A percentile compares a stretch with the other conserved stretches of the same genome.
phyloP scores from a whole-genome alignment of 257 asterid species.

The Salvia rosmarinus region DNA sequence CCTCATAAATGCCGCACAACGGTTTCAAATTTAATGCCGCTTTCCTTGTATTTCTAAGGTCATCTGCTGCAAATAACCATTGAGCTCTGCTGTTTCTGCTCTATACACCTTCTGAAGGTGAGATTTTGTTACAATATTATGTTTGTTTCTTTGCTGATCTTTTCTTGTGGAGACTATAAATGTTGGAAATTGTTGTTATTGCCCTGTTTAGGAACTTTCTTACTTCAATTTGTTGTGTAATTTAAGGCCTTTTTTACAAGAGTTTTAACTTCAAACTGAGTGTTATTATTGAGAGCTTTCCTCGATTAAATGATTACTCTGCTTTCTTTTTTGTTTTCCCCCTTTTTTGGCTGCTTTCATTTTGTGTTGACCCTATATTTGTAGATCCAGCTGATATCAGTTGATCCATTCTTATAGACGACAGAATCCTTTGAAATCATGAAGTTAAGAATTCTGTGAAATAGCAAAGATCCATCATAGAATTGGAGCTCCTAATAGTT shows the following conservation, averaged over 20 bases:
- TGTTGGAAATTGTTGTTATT: not conserved
- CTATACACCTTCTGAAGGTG: not conserved
- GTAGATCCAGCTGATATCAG: slow-evolving; percentile 20
- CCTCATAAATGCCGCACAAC: slow-evolving; percentile 38
- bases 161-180: not conserved
- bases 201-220: not conserved
- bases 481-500: not conserved
- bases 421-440: not conserved
- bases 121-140: not conserved
- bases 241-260: not conserved
- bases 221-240: not conserved
- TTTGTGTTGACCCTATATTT: not conserved
- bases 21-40: slow-evolving; percentile 31
- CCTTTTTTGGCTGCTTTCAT: not conserved
- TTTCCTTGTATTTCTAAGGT: not conserved
- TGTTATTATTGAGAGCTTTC: not conserved
- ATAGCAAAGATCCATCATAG: not conserved
- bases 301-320: not conserved
- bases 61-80: slow-evolving; percentile 24
- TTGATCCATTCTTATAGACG: not conserved
- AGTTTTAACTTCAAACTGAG: not conserved
- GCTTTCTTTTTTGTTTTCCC: not conserved
- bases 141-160: not conserved
- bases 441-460: not conserved
- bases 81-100: slow-evolving; percentile 25